Evolutionary conservation across 768 basidiomycete genomes (phyloP).

Genomic region (Phlebiopsis flavidoalba): DNA sequence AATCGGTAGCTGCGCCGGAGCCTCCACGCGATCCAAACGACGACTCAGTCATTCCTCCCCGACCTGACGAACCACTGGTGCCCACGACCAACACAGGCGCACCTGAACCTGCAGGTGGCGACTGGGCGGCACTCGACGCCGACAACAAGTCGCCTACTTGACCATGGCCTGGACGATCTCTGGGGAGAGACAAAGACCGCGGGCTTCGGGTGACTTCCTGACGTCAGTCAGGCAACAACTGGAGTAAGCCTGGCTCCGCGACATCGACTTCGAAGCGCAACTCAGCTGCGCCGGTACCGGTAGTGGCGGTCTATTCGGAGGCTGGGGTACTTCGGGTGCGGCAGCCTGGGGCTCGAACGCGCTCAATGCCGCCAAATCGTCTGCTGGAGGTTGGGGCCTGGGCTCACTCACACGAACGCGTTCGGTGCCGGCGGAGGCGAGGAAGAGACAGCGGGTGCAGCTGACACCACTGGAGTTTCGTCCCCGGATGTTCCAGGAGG

Average conservation of each 20-base stretch:
- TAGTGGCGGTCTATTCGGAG: neutral
- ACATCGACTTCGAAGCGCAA: neutral
- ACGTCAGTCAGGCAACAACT: neutral
- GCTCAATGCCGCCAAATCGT: neutral
- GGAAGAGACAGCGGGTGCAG: neutral
- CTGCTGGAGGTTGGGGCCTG: neutral
- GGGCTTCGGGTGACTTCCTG: conserved; percentile 6
- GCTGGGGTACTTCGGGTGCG: neutral
- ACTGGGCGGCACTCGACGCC: neutral
- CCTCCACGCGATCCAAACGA: neutral
- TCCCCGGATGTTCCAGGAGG: neutral
- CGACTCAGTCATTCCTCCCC: conserved; percentile 4
- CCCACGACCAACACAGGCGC: neutral
- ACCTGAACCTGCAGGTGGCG: neutral
- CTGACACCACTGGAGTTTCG: neutral
- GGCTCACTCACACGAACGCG: neutral
- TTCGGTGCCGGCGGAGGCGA: neutral
- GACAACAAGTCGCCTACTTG: neutral
- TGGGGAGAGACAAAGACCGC: conserved; percentile 4
- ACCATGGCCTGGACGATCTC: conserved; percentile 1
- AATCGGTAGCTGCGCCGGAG: neutral
- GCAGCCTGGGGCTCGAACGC: neutral
- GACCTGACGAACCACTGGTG: neutral
- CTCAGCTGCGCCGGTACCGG: neutral
- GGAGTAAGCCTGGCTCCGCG: neutral